phyloP scores from a whole-genome alignment of 768 basidiomycete genomes.

The Russula lepida region DNA sequence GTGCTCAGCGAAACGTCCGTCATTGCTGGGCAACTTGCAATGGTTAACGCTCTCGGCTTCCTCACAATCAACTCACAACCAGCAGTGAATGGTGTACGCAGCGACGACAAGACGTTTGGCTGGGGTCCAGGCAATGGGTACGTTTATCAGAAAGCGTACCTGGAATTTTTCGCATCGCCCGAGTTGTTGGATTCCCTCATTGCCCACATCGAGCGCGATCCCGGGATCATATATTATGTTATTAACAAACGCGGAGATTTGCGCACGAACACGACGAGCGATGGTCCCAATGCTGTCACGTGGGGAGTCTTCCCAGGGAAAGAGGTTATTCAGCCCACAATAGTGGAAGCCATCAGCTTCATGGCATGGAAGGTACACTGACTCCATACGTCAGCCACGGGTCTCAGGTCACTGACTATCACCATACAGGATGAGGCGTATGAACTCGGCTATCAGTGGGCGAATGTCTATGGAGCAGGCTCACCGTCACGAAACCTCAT shows the following conservation, averaged over 20 bases:
- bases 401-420: neutral
- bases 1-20: constrained; percentile 74
- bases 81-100: constrained; percentile 82
- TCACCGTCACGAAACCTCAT: constrained; percentile 72
- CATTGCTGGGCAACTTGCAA: constrained; percentile 70
- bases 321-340: constrained; percentile 92
- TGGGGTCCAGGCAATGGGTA: constrained; percentile 95
- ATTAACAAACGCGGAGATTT: constrained; percentile 95
- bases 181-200: constrained; percentile 64
- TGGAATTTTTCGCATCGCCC: constrained; percentile 89
- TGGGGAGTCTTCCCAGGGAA: constrained; percentile 99
- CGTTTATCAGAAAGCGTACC: constrained; percentile 95
- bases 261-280: constrained; percentile 88
- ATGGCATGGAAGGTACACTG: constrained; percentile 89
- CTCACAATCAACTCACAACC: constrained; percentile 97
- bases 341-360: constrained; percentile 95
- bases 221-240: constrained; percentile 90
- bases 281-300: constrained; percentile 96
- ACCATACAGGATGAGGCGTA: constrained; percentile 80
- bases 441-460: constrained; percentile 89
- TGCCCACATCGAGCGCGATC: constrained; percentile 76
- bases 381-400: neutral
- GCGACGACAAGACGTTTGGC: constrained; percentile 78
- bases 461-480: constrained; percentile 70
- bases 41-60: constrained; percentile 88